Conservation (phyloP, 2,329 filamentous ascomycete species). For the Aspergillus persii region DNA sequence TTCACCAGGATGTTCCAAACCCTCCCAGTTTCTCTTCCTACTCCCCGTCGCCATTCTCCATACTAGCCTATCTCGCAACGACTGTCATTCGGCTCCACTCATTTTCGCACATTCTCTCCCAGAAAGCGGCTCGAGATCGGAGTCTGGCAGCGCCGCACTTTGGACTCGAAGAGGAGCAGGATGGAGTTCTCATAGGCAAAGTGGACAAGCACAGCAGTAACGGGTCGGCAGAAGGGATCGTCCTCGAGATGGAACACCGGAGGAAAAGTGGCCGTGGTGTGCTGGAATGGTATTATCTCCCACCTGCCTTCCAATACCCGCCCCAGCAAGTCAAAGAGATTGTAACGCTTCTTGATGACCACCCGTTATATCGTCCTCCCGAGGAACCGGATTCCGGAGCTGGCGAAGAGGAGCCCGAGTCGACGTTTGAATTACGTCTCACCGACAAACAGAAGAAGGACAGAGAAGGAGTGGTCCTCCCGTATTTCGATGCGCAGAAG, state of each 20-base stretch:
- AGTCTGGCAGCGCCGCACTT: slow-evolving; percentile 74
- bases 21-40: slow-evolving; percentile 37
- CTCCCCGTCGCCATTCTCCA: slow-evolving; percentile 66
- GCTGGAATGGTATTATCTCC: slow-evolving; percentile 64
- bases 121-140: slow-evolving; percentile 72
- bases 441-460: slow-evolving; percentile 89
- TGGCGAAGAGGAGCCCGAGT: slow-evolving; percentile 59
- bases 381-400: slow-evolving; percentile 39
- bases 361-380: slow-evolving; percentile 63
- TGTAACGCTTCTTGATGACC: slow-evolving; percentile 69
- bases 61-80: slow-evolving; percentile 84
- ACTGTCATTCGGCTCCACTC: slow-evolving; percentile 73
- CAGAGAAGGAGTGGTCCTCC: slow-evolving; percentile 83
- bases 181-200: slow-evolving; percentile 74
- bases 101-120: slow-evolving; percentile 70
- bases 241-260: slow-evolving; percentile 82
- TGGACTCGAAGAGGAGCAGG: slow-evolving; percentile 72
- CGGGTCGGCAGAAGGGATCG: slow-evolving; percentile 56
- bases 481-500: slow-evolving; percentile 95
- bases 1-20: slow-evolving; percentile 76
- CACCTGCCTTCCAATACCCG: slow-evolving; percentile 45
- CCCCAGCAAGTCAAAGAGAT: slow-evolving; percentile 50
- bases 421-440: slow-evolving; percentile 81
- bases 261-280: slow-evolving; percentile 78
- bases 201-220: slow-evolving; percentile 33